phyloP scores from a whole-genome alignment of 1,284 basidiomycete genomes.

The Ustilago loliicola region DNA sequence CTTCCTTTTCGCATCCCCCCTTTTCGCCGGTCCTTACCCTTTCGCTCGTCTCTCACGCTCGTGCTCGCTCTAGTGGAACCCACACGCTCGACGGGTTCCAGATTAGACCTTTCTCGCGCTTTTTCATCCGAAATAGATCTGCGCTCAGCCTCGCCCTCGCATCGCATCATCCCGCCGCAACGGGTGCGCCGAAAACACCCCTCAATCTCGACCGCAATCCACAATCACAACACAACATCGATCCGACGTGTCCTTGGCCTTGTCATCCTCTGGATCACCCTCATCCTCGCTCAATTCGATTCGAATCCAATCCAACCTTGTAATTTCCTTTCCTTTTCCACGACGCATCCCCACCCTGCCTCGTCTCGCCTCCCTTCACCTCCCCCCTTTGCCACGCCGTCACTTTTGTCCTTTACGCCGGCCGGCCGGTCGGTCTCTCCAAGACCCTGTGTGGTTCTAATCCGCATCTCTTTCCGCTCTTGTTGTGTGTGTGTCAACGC shows the following conservation, averaged over 20 bases:
- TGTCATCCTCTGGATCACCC: conserved; percentile 1
- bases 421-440: background rate
- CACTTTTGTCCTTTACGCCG: conserved; percentile 5
- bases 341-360: background rate
- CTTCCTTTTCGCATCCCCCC: background rate
- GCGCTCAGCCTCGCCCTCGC: background rate
- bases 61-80: conserved; percentile 10
- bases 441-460: conserved; percentile 7
- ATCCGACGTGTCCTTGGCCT: conserved; percentile 29
- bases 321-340: conserved; percentile 18
- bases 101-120: conserved; percentile 10
- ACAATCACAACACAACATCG: conserved; percentile 41
- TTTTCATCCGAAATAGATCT: conserved; percentile 38
- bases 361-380: background rate
- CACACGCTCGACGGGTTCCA: conserved; percentile 3
- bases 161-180: conserved; percentile 8
- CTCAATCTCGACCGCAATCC: conserved; percentile 6
- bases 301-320: conserved; percentile 16
- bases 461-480: conserved; percentile 5
- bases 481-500: background rate
- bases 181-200: background rate
- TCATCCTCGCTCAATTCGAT: background rate
- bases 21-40: background rate
- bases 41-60: conserved; percentile 6
- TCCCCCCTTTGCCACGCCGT: conserved; percentile 13